Percentiles rank a stretch among this genome's conserved stretches.
Evolutionary conservation across 1,139 yeast species (phyloP).

Genomic region (Nakaseomyces sp.): DNA sequence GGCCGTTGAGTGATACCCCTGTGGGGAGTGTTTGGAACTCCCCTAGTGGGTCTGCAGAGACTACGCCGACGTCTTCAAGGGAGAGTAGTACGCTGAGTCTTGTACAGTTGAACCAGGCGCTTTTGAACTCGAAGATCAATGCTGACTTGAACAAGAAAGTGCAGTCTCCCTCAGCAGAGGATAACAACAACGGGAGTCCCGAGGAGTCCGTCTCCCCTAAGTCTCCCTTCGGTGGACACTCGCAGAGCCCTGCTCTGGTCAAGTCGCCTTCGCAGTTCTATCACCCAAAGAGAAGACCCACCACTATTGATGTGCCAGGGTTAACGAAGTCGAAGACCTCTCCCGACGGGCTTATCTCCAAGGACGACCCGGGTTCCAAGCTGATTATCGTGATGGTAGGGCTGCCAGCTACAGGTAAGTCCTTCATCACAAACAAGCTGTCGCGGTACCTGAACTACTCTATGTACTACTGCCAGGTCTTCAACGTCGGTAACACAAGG

Average conservation of each 20-base stretch:
- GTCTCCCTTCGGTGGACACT: background rate
- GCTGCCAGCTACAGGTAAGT: slow-evolving; percentile 85
- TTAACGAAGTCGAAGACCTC: slow-evolving; percentile 74
- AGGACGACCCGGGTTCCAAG: slow-evolving; percentile 64
- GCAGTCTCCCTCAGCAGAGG: background rate
- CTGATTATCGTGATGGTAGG: slow-evolving; percentile 93
- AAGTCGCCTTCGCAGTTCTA: slow-evolving; percentile 13
- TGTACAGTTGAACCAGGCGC: slow-evolving; percentile 2
- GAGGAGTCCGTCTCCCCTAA: background rate
- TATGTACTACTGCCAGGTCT: slow-evolving; percentile 80
- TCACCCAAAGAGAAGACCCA: slow-evolving; percentile 41
- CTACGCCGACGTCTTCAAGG: slow-evolving; percentile 30
- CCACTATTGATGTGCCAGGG: slow-evolving; percentile 88
- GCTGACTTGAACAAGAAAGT: slow-evolving; percentile 1
- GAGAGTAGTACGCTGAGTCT: slow-evolving; percentile 8
- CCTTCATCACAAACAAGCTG: slow-evolving; percentile 82
- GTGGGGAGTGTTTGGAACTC: slow-evolving; percentile 45
- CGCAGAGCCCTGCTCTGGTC: background rate
- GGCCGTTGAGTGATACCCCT: slow-evolving; percentile 69
- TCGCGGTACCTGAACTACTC: slow-evolving; percentile 86
- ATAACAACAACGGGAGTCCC: background rate
- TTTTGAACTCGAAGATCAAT: slow-evolving; percentile 3
- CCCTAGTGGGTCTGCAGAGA: slow-evolving; percentile 35
- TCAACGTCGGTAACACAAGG: slow-evolving; percentile 91
- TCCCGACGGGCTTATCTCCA: slow-evolving; percentile 75